Conservation (phyloP, 1,284 basidiomycete genomes). For the Apiotrichum veenhuisii region DNA sequence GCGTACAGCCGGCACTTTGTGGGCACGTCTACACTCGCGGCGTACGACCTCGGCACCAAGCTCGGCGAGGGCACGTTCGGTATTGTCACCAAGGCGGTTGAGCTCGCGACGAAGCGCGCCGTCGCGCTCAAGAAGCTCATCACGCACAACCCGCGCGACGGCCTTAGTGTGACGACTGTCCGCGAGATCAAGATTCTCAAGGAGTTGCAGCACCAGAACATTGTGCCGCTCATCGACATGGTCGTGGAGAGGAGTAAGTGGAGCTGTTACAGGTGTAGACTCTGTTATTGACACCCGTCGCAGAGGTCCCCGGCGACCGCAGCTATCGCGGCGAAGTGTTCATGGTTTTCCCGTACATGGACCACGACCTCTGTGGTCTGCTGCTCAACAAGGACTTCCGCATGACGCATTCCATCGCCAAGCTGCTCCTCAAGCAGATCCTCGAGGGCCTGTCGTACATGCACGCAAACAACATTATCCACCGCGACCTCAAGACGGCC, state of each 20-base stretch:
- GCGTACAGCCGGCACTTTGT: slow-evolving; percentile 65
- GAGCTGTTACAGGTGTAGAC: not conserved
- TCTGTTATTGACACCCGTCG: not conserved
- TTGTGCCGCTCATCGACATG: slow-evolving; percentile 90
- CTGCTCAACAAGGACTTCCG: slow-evolving; percentile 84
- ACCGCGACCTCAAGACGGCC: slow-evolving; percentile 98
- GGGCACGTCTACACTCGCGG: slow-evolving; percentile 71
- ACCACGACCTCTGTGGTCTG: slow-evolving; percentile 94
- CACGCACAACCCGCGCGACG: slow-evolving; percentile 92
- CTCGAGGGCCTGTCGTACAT: slow-evolving; percentile 93
- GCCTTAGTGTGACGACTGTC: slow-evolving; percentile 84
- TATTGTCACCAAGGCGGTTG: slow-evolving; percentile 82
- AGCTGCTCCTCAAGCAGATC: slow-evolving; percentile 92
- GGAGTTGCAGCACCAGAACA: slow-evolving; percentile 74
- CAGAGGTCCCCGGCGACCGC: slow-evolving; percentile 27
- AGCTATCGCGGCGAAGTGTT: slow-evolving; percentile 60
- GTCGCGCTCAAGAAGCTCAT: slow-evolving; percentile 84
- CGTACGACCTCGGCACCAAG: slow-evolving; percentile 77
- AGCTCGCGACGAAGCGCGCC: slow-evolving; percentile 58
- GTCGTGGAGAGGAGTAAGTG: slow-evolving; percentile 56
- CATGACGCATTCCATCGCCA: slow-evolving; percentile 77
- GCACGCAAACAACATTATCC: slow-evolving; percentile 88
- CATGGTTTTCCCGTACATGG: slow-evolving; percentile 99
- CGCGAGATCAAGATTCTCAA: slow-evolving; percentile 99
- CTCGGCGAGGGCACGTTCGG: slow-evolving; percentile 94